A percentile compares a stretch with the other conserved stretches of the same genome.
phyloP scores from a whole-genome alignment of 2,329 filamentous ascomycete genomes.

The Penicillium sp. region DNA sequence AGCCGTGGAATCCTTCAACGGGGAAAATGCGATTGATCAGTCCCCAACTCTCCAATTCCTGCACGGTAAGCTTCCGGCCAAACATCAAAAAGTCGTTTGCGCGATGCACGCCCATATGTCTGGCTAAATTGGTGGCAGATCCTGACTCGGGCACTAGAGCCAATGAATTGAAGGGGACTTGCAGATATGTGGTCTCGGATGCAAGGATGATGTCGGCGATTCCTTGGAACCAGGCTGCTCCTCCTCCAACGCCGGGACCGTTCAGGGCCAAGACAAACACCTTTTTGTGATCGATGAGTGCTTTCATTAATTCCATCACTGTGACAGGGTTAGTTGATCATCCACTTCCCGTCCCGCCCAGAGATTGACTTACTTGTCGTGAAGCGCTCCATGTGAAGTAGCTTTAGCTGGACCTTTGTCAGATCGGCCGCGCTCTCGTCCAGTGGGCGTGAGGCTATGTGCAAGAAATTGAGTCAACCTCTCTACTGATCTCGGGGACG shows the following conservation, averaged over 20 bases:
- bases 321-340: constrained; percentile 17
- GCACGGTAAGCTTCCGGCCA: constrained; percentile 46
- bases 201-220: constrained; percentile 53
- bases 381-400: neutral
- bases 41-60: constrained; percentile 48
- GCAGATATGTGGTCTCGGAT: constrained; percentile 47
- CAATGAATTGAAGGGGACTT: constrained; percentile 52
- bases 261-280: constrained; percentile 55
- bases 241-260: constrained; percentile 53
- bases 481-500: too few species aligned
- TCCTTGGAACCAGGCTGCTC: constrained; percentile 54
- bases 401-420: neutral
- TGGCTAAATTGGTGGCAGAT: constrained; percentile 48
- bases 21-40: constrained; percentile 52
- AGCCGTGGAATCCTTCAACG: constrained; percentile 43
- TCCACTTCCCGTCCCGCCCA: neutral
- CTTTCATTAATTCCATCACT: constrained; percentile 40
- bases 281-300: constrained; percentile 54
- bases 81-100: constrained; percentile 57
- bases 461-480: neutral
- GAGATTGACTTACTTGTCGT: neutral
- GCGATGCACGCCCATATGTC: constrained; percentile 53
- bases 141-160: constrained; percentile 54
- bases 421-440: neutral
- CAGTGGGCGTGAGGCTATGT: neutral